These are phyloP conservation scores for Trypanosoma scelopori DNA, from an alignment of 208 protist genomes.

Conservation along the genomic window DNA sequence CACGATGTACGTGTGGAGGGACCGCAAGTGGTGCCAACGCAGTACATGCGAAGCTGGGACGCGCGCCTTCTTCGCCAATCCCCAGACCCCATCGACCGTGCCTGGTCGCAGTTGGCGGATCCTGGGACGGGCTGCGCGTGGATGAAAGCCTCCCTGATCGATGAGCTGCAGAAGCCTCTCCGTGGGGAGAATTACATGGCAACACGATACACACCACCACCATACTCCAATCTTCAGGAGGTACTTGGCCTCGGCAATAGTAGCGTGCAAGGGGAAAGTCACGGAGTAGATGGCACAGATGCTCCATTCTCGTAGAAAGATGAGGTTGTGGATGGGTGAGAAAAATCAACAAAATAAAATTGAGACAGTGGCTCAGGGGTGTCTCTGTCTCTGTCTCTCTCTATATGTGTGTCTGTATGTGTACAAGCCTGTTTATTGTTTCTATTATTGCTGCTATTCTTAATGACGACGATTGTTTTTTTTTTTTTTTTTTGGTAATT, in stretches of 20 bases:
- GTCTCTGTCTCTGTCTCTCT: too few species aligned
- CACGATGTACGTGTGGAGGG: slow-evolving; percentile 75
- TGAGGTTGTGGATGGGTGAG: too few species aligned
- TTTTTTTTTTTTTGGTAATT: too few species aligned
- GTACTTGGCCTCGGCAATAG: slow-evolving; percentile 48
- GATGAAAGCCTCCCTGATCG: slow-evolving; percentile 72
- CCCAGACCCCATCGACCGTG: slow-evolving; percentile 87
- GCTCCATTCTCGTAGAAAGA: too few species aligned
- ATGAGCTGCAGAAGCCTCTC: slow-evolving; percentile 85
- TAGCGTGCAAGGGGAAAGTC: neutral
- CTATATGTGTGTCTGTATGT: too few species aligned
- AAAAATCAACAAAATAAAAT: too few species aligned
- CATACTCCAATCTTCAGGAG: slow-evolving; percentile 62
- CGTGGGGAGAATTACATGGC: slow-evolving; percentile 85
- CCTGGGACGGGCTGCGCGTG: slow-evolving; percentile 86
- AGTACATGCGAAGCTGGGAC: slow-evolving; percentile 89
- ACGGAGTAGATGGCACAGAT: neutral
- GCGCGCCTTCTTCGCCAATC: slow-evolving; percentile 73
- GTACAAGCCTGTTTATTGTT: too few species aligned
- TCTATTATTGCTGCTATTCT: too few species aligned
- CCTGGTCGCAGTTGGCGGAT: slow-evolving; percentile 80
- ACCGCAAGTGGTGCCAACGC: slow-evolving; percentile 66
- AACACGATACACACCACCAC: slow-evolving; percentile 83
- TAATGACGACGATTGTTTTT: too few species aligned
- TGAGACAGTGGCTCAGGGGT: too few species aligned